These are phyloP conservation scores for Rhizophagus prolifer DNA, from an alignment of 192 early-diverging fungal genomes.

Conservation along the genomic window DNA sequence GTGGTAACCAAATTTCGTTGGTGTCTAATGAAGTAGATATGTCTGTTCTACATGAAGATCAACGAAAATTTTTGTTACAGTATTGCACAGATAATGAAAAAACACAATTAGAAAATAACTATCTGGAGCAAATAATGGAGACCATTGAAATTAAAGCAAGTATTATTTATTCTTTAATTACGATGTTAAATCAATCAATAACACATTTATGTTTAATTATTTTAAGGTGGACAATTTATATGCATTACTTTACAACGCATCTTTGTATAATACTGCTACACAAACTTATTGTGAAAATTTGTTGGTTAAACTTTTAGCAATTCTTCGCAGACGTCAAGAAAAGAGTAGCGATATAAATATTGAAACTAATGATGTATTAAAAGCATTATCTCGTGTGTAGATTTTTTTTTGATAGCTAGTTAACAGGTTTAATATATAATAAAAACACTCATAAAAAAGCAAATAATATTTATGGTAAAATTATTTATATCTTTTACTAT, in stretches of 20 bases:
- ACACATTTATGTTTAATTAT: slow-evolving; percentile 8
- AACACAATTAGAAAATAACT: neutral
- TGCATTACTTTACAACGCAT: slow-evolving; percentile 22
- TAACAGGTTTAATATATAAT: neutral
- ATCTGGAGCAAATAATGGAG: neutral
- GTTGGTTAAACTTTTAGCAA: slow-evolving; percentile 1
- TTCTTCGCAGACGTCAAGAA: slow-evolving; percentile 2
- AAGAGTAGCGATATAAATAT: neutral
- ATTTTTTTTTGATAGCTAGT: neutral
- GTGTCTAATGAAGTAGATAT: slow-evolving; percentile 12
- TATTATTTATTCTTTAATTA: slow-evolving; percentile 5
- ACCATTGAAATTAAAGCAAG: slow-evolving; percentile 13
- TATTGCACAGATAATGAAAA: slow-evolving; percentile 18
- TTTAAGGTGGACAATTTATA: slow-evolving; percentile 30
- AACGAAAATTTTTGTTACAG: slow-evolving; percentile 29
- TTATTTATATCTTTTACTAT: no score
- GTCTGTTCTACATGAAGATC: slow-evolving; percentile 21
- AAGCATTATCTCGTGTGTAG: slow-evolving; percentile 1
- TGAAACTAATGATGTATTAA: slow-evolving; percentile 20
- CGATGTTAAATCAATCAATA: neutral
- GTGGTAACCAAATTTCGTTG: neutral
- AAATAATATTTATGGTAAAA: no score
- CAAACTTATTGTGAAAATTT: slow-evolving; percentile 30
- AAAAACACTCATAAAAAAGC: neutral
- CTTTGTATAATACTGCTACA: slow-evolving; percentile 20